A percentile compares a stretch with the other conserved stretches of the same genome.
Evolutionary conservation across 179 eudicot genomes (phyloP).

Genomic region (Silene noctiflora): DNA sequence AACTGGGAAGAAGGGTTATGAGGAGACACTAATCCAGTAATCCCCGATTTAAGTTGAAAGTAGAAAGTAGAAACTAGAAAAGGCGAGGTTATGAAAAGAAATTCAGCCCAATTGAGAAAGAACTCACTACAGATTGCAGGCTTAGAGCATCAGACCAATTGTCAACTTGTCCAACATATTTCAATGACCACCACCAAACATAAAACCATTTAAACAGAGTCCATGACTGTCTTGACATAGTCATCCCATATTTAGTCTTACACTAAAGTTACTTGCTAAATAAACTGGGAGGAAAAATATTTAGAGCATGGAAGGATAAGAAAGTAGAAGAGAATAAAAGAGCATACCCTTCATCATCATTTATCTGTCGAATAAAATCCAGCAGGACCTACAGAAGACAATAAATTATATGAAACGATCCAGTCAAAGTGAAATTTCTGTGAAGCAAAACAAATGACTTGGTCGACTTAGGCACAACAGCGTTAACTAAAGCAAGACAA

Average conservation of each 20-base stretch:
- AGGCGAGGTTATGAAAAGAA: neutral
- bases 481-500: neutral
- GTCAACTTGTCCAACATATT: slow-evolving; percentile 6
- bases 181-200: neutral
- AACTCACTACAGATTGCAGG: neutral
- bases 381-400: slow-evolving; percentile 68
- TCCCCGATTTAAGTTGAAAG: too few relatives aligned
- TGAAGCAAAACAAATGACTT: too few relatives aligned
- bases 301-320: neutral
- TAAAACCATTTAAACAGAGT: neutral
- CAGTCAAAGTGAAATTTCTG: too few relatives aligned
- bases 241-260: neutral
- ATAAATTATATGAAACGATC: neutral
- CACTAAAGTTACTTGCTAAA: neutral
- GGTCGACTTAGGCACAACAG: too few relatives aligned
- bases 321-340: slow-evolving; percentile 1
- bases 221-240: neutral
- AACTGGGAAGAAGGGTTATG: too few relatives aligned
- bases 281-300: neutral
- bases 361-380: slow-evolving; percentile 84
- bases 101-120: neutral
- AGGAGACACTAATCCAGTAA: too few relatives aligned
- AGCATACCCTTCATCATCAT: slow-evolving; percentile 93
- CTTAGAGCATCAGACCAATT: neutral
- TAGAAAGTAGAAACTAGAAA: neutral